Percentiles rank a stretch among this genome's conserved stretches.
These are phyloP conservation scores for Ceratobasidium sp. DNA, from an alignment of 1,284 basidiomycete species.

Conservation along the genomic window DNA sequence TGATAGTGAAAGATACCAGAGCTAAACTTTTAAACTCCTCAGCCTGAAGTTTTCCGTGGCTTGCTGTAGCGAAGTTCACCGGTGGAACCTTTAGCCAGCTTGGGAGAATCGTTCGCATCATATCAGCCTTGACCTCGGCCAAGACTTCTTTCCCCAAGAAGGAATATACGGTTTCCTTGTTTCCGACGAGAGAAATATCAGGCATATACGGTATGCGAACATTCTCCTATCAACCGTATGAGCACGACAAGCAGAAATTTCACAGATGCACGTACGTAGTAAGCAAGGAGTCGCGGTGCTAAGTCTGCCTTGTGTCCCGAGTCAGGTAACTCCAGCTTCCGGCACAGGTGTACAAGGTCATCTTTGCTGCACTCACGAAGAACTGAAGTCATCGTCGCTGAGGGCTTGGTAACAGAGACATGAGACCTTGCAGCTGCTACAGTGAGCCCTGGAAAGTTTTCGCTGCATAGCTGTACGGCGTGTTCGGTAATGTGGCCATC, in stretches of 20 bases:
- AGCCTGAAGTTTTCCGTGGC: slow-evolving; percentile 45
- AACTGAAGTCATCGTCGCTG: neutral
- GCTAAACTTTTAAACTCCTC: slow-evolving; percentile 48
- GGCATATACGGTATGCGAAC: neutral
- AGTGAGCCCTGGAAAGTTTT: neutral
- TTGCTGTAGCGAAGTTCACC: neutral
- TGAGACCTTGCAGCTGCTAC: neutral
- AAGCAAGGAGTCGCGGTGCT: neutral
- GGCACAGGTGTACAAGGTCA: neutral
- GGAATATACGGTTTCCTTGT: too few species aligned
- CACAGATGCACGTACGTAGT: neutral
- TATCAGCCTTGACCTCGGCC: slow-evolving; percentile 29
- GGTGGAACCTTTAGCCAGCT: slow-evolving; percentile 38
- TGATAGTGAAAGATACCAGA: slow-evolving; percentile 47
- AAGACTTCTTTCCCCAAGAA: slow-evolving; percentile 9
- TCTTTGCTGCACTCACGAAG: neutral
- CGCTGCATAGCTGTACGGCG: neutral
- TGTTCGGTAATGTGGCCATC: neutral
- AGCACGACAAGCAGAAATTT: neutral
- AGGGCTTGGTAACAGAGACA: neutral
- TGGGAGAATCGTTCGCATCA: slow-evolving; percentile 32
- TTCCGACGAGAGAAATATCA: neutral
- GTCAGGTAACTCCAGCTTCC: neutral
- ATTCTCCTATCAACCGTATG: neutral
- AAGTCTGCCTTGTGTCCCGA: slow-evolving; percentile 1